phyloP scores from a whole-genome alignment of 2,329 filamentous ascomycete genomes.

The Aspergillus japonicus region DNA sequence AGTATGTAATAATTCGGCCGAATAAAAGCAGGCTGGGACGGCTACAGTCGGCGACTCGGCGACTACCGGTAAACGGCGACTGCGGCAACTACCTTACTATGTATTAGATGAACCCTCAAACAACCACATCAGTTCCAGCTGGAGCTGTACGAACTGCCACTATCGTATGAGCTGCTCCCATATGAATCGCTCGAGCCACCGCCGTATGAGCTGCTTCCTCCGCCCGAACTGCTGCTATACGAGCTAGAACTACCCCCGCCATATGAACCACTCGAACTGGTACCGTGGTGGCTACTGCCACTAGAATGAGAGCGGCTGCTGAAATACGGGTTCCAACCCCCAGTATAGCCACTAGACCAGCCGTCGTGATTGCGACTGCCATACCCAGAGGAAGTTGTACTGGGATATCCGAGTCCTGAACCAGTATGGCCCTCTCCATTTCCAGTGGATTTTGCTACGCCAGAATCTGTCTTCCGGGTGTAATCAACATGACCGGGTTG shows the following conservation, averaged over 20 bases:
- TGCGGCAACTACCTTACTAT: background rate
- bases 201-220: background rate
- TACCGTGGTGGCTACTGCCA: background rate
- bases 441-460: no score
- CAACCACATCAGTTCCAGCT: background rate
- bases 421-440: background rate
- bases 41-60: background rate
- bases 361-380: background rate
- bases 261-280: background rate
- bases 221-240: no score
- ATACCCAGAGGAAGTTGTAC: background rate
- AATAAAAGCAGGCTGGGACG: background rate
- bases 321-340: background rate
- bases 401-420: no score
- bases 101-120: background rate
- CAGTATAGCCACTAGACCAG: background rate
- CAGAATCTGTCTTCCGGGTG: no score
- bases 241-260: background rate
- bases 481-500: background rate
- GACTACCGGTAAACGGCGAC: background rate
- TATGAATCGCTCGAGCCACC: background rate
- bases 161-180: background rate
- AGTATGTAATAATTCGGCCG: no score
- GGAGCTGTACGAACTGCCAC: background rate
- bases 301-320: background rate